phyloP scores from a whole-genome alignment of 208 protist species.

The Trypanosoma scelopori region DNA sequence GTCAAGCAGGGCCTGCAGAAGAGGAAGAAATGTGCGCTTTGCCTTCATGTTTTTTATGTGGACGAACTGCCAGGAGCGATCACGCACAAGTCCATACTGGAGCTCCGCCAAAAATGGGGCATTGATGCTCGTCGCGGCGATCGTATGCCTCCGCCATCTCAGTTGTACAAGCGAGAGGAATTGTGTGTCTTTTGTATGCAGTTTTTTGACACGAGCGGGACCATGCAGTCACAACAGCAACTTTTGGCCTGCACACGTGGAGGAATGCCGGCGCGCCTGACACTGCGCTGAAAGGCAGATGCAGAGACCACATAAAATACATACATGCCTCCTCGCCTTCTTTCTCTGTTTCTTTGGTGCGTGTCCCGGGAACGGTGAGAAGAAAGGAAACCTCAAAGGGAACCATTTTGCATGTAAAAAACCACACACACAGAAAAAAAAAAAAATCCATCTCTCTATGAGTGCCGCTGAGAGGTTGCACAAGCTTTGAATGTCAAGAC shows the following conservation, averaged over 20 bases:
- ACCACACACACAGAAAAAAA: no score
- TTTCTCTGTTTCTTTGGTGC: neutral
- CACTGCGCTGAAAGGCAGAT: constrained; percentile 49
- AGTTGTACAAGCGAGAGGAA: constrained; percentile 91
- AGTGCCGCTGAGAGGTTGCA: no score
- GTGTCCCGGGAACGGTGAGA: neutral
- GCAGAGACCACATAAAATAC: neutral
- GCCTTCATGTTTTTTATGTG: constrained; percentile 90
- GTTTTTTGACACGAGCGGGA: constrained; percentile 89
- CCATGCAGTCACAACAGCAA: constrained; percentile 87
- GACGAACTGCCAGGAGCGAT: constrained; percentile 90
- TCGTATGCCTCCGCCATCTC: constrained; percentile 87
- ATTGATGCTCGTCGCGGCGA: constrained; percentile 79
- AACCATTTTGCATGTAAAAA: neutral
- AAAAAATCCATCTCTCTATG: no score
- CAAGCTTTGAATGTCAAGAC: no score
- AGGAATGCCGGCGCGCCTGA: constrained; percentile 75
- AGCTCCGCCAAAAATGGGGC: constrained; percentile 90
- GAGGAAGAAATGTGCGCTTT: constrained; percentile 89
- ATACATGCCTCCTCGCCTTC: no score
- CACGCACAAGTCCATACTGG: constrained; percentile 91
- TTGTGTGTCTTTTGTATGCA: constrained; percentile 94
- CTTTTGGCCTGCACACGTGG: constrained; percentile 85
- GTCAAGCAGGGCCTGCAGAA: constrained; percentile 91
- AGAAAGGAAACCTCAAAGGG: neutral